phyloP scores from a whole-genome alignment of 768 basidiomycete genomes.

The Candolleomyces aberdarensis region DNA sequence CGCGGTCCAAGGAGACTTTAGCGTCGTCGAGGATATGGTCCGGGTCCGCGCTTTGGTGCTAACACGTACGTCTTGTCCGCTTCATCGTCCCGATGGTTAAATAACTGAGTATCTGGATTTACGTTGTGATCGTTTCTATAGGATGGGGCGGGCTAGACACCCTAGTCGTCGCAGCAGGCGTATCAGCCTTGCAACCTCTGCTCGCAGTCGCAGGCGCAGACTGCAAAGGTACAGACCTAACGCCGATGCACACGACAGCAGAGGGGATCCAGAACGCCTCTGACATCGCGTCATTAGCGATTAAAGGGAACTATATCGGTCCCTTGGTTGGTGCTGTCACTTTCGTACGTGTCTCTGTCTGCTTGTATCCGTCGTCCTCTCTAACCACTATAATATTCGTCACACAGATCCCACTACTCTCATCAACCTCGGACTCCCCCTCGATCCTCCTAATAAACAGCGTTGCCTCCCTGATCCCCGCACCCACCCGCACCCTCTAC shows the following conservation, averaged over 20 bases:
- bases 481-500: slow-evolving; percentile 85
- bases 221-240: slow-evolving; percentile 24
- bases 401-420: slow-evolving; percentile 71
- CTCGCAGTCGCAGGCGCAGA: slow-evolving; percentile 65
- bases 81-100: too few relatives aligned
- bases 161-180: slow-evolving; percentile 76
- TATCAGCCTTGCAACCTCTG: slow-evolving; percentile 76
- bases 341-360: slow-evolving; percentile 47
- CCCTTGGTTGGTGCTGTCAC: slow-evolving; percentile 68
- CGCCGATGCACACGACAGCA: slow-evolving; percentile 35
- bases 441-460: slow-evolving; percentile 79
- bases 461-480: slow-evolving; percentile 74
- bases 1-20: slow-evolving; percentile 59
- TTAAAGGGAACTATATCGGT: slow-evolving; percentile 64
- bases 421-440: slow-evolving; percentile 59
- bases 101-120: background rate
- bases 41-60: slow-evolving; percentile 46
- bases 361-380: background rate
- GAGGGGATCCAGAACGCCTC: slow-evolving; percentile 61
- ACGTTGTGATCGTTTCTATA: slow-evolving; percentile 23
- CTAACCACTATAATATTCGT: background rate
- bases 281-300: slow-evolving; percentile 54
- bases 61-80: slow-evolving; percentile 41
- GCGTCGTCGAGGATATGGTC: slow-evolving; percentile 64
- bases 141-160: slow-evolving; percentile 87